Base-by-base conservation (phyloP, 495 filamentous ascomycete genomes). In the Articulospora tetracladia region DNA sequence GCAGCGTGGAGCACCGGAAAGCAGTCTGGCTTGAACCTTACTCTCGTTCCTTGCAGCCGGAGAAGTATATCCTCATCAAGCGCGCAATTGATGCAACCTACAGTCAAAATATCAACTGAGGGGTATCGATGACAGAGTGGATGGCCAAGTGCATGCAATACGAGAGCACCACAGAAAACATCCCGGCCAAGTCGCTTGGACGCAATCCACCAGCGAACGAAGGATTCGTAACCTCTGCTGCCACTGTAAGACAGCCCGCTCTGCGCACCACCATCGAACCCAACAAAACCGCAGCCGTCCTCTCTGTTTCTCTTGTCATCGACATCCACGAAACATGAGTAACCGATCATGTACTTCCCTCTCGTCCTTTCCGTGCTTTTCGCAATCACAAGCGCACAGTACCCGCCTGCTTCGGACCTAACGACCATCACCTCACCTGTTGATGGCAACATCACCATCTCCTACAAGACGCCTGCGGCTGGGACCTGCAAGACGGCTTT, bases 381-480 rank as follows among this genome's bases (percentile, higher is more conserved):
- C 20, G 12, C 46, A 8, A 20, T 57, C 34, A 53, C 62, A 26
- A 48, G 59, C 62, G 65, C 65, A 51, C 68, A 70, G 54, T 70
- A 70, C 51, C 68, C 68, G 28, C 64, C 65, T 22, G 34, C 55
- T 11, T 65, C 62, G 52, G 74, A 83, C 61, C 44, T 80, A 49
- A 82, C 74, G 17, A 78, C 78, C 8, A 74, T 87, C 48, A 63
- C 68, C 30, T 86, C 84, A 17, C 82, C 83, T 11, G 73, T 82
- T 51, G 76, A 86, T 67, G 71, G 74, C 7, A 79, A 79, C 58
- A 82, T 88, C 65, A 83, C 78, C 52, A 82, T 86, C 53, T 74
- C 76, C 47, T 88, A 84, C 75, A 86, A 84, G 60, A 70, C 76
- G 1, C 80, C 80, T 4, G 73, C 77, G 0, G 57, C 74, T n/a